Conservation (phyloP, 1,284 basidiomycete genomes). For the Agaricales sp. region DNA sequence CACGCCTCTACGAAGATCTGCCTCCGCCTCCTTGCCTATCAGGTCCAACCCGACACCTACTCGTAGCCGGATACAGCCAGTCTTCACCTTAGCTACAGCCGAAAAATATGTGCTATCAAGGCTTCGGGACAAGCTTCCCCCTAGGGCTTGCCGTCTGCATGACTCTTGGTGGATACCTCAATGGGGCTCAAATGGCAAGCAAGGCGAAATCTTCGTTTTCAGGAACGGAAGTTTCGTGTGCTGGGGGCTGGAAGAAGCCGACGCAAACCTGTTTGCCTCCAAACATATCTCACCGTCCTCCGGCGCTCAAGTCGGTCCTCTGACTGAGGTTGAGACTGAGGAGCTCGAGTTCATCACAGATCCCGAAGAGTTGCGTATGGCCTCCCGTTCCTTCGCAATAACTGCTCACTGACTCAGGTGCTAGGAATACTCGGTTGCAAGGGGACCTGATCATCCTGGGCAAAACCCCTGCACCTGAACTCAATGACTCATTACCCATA, state of each 20-base stretch:
- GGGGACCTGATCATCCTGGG: conserved; percentile 89
- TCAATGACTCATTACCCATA: conserved; percentile 28
- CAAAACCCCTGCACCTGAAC: conserved; percentile 41
- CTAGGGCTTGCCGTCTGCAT: conserved; percentile 46
- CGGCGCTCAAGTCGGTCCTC: conserved; percentile 48
- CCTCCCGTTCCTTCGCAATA: conserved; percentile 6
- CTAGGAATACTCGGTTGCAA: conserved; percentile 72
- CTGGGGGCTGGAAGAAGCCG: conserved; percentile 81
- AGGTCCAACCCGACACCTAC: conserved; percentile 73
- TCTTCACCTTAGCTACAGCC: conserved; percentile 69
- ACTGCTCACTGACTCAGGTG: conserved; percentile 6
- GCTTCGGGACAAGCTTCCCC: conserved; percentile 40
- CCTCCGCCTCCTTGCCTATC: conserved; percentile 68
- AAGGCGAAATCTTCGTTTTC: conserved; percentile 86
- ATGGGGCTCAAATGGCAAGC: conserved; percentile 47
- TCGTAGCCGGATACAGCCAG: conserved; percentile 58
- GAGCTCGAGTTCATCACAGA: conserved; percentile 88
- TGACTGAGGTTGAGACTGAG: conserved; percentile 74
- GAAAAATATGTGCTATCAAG: conserved; percentile 60
- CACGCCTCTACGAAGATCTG: conserved; percentile 66
- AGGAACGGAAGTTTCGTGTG: conserved; percentile 79
- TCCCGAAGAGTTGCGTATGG: conserved; percentile 54
- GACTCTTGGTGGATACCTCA: conserved; percentile 74
- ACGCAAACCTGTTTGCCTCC: conserved; percentile 56
- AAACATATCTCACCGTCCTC: conserved; percentile 48